phyloP scores from a whole-genome alignment of 2,329 filamentous ascomycete genomes.

The Hypoxylon sp. region DNA sequence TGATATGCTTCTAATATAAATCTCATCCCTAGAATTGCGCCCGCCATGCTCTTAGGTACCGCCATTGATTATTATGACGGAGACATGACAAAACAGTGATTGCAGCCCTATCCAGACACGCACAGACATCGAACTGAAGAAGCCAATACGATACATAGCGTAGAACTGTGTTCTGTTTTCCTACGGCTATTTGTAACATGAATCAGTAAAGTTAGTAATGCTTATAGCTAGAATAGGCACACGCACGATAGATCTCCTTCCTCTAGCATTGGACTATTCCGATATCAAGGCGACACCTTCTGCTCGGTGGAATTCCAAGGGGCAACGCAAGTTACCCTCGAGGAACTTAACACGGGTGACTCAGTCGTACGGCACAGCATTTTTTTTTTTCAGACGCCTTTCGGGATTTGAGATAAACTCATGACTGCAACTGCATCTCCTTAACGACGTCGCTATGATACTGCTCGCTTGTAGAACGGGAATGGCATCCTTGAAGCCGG shows the following conservation, averaged over 20 bases:
- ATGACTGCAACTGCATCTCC: neutral
- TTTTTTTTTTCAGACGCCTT: slow-evolving; percentile 6
- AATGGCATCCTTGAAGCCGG: slow-evolving; percentile 17
- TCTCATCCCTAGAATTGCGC: neutral
- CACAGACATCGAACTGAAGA: neutral
- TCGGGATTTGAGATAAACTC: neutral
- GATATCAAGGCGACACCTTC: neutral
- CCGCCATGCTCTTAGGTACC: neutral
- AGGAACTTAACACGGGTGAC: neutral
- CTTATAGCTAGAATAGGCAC: neutral
- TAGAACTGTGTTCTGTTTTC: too few relatives aligned
- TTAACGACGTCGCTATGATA: neutral
- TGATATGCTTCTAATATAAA: slow-evolving; percentile 7
- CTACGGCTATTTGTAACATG: neutral
- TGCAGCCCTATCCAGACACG: neutral
- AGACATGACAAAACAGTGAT: neutral
- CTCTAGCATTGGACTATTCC: neutral
- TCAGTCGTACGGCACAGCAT: slow-evolving; percentile 12
- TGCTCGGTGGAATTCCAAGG: neutral
- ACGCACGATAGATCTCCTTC: neutral
- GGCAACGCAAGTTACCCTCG: neutral
- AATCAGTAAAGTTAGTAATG: neutral
- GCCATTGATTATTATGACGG: neutral
- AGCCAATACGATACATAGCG: neutral
- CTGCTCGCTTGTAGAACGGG: slow-evolving; percentile 5